phyloP scores from a whole-genome alignment of 495 filamentous ascomycete species.

The Tuber magnatum region DNA sequence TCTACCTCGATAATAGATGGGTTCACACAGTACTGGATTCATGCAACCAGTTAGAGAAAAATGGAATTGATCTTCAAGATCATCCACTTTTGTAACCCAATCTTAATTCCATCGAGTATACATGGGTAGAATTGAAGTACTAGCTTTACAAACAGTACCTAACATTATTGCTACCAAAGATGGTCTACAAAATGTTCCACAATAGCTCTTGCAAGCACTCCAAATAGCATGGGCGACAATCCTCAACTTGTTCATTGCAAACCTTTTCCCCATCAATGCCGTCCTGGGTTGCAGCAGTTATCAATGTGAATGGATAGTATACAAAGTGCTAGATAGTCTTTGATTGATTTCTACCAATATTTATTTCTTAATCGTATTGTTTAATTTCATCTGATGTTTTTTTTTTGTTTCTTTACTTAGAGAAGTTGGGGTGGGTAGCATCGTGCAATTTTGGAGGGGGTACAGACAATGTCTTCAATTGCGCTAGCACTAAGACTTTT shows the following conservation, averaged over 20 bases:
- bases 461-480: too few species aligned
- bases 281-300: background rate
- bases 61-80: constrained; percentile 31
- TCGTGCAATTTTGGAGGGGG: too few species aligned
- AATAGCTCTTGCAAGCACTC: background rate
- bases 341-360: too few species aligned
- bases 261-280: background rate
- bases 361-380: too few species aligned
- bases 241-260: constrained; percentile 5
- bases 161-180: constrained; percentile 14
- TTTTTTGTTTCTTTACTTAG: too few species aligned
- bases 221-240: constrained; percentile 7
- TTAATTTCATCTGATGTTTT: too few species aligned
- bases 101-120: constrained; percentile 41
- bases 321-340: too few species aligned
- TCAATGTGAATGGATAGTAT: too few species aligned
- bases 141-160: constrained; percentile 14
- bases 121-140: constrained; percentile 35
- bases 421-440: too few species aligned
- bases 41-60: constrained; percentile 23
- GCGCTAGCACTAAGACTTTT: too few species aligned
- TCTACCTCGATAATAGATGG: constrained; percentile 37
- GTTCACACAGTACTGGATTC: constrained; percentile 29
- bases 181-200: background rate
- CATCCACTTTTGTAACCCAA: constrained; percentile 39